A percentile compares a stretch with the other conserved stretches of the same genome.
phyloP scores from a whole-genome alignment of 257 asterid genomes.

The Solanum gandarillasii region DNA sequence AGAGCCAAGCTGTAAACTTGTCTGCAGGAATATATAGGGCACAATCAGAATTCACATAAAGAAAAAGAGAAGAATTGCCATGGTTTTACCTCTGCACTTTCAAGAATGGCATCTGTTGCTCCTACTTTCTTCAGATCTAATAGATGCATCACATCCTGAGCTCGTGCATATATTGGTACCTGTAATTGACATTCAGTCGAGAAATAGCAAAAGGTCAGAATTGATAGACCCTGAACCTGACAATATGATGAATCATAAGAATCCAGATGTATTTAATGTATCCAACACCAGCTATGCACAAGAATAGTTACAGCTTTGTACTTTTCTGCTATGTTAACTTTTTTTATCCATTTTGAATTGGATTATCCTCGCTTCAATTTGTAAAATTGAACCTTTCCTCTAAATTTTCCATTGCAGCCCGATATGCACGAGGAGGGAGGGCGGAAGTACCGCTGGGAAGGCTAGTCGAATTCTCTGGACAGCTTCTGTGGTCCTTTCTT shows the following conservation, averaged over 20 bases:
- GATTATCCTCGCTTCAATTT: not conserved
- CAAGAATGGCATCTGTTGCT: slow-evolving; percentile 92
- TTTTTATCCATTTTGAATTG: not conserved
- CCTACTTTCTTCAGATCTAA: slow-evolving; percentile 87
- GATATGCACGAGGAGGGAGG: not conserved
- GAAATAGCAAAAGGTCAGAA: not conserved
- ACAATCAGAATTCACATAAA: slow-evolving; percentile 9
- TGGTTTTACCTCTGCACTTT: slow-evolving; percentile 72
- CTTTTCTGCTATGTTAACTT: not conserved
- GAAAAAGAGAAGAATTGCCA: not conserved
- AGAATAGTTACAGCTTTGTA: not conserved
- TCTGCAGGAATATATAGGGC: slow-evolving; percentile 30
- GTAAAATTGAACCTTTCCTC: not conserved
- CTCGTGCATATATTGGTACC: slow-evolving; percentile 92
- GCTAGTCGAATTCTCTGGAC: slow-evolving; percentile 90
- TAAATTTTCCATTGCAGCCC: not conserved
- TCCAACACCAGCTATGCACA: not conserved
- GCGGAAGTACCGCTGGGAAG: slow-evolving; percentile 63
- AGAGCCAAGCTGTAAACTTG: slow-evolving; percentile 97
- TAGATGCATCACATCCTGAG: slow-evolving; percentile 80
- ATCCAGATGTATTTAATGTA: not conserved
- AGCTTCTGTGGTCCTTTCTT: slow-evolving; percentile 58
- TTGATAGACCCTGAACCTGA: not conserved
- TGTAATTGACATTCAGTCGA: slow-evolving; percentile 7
- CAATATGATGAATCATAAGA: not conserved